Base-by-base conservation (phyloP, 2,329 filamentous ascomycete genomes). In the Trichophyton mentagrophytes region DNA sequence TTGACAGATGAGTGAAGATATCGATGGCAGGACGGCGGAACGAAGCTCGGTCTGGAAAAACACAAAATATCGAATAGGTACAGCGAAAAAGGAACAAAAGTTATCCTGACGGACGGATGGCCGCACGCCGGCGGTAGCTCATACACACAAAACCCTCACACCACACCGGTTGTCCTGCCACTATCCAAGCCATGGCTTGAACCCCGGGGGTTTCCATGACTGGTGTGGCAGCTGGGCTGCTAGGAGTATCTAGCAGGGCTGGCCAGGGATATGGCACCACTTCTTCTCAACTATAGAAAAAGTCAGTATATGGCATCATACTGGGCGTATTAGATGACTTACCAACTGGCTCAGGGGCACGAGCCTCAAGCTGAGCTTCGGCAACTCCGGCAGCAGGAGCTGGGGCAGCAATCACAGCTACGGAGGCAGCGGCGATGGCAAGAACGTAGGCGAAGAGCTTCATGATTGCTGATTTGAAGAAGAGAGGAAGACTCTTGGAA, bases 381-480 rank as follows among this genome's bases (percentile, higher is more conserved):
- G 53, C 58, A 36, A 58, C 36, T 36, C 61, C 53, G 9, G 53
- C 53, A 38, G 61, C 49, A 56, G 49, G 55, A 30, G 57, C 51
- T 44, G 69, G 69, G 20, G 68, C 53, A 27, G 69, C 66, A 47
- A 65, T 69, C 38, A 71, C 70, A 36, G 70, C 63, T 53, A 70
- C 68, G 42, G 69, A 67, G 57, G 72, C 73, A 59, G 74, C 74
- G 57, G 80, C 63, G 58, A 77, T 66, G 60, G 75, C 70, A 56
- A 74, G 66, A 59, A 78, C 66, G 59, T 78, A 61, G 60, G 73
- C 67, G 65, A 75, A 70, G 68, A 80, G 66, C 73, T 79, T 81
- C 80, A 82, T 82, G 59, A 61, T 75, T 33, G 49, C 49, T 53
- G 22, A 15, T 53, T 17, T 38, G 33, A 44, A 44, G 49, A 53